These are phyloP conservation scores for Ceratobasidium sp. DNA, from an alignment of 1,284 basidiomycete species.

Conservation along the genomic window DNA sequence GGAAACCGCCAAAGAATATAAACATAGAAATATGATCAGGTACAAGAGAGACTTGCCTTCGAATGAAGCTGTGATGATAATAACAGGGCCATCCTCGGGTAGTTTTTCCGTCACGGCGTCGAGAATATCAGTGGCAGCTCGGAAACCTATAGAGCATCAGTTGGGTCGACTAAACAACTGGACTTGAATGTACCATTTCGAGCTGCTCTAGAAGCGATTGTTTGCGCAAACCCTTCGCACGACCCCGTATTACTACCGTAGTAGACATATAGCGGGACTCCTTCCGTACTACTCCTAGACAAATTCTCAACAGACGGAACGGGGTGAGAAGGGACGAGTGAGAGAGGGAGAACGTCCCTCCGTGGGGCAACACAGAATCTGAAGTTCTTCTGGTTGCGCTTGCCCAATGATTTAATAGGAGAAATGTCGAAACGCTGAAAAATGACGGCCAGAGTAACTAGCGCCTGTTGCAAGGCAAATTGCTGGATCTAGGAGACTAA, in stretches of 20 bases:
- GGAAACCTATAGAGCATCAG: background rate
- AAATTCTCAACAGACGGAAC: constrained; percentile 42
- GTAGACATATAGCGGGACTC: constrained; percentile 23
- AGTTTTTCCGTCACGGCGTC: constrained; percentile 52
- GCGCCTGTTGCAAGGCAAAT: constrained; percentile 55
- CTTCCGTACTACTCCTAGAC: background rate
- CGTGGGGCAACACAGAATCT: constrained; percentile 53
- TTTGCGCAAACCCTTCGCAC: constrained; percentile 48
- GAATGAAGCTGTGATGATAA: constrained; percentile 67
- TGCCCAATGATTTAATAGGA: constrained; percentile 52
- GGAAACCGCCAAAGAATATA: constrained; percentile 41
- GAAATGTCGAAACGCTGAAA: constrained; percentile 54
- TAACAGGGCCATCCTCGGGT: constrained; percentile 64
- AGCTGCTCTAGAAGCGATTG: constrained; percentile 29
- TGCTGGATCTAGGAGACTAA: constrained; percentile 46
- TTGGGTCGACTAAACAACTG: constrained; percentile 29
- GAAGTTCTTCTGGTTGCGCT: constrained; percentile 53
- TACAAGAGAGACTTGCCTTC: constrained; percentile 58
- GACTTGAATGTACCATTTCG: constrained; percentile 31
- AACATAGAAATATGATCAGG: background rate
- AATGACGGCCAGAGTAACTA: constrained; percentile 52
- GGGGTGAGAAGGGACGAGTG: background rate
- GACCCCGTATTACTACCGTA: constrained; percentile 48
- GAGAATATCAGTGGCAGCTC: background rate
- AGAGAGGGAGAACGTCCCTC: constrained; percentile 43